phyloP scores from a whole-genome alignment of 306 rosid species.

The Nissolia schottii region DNA sequence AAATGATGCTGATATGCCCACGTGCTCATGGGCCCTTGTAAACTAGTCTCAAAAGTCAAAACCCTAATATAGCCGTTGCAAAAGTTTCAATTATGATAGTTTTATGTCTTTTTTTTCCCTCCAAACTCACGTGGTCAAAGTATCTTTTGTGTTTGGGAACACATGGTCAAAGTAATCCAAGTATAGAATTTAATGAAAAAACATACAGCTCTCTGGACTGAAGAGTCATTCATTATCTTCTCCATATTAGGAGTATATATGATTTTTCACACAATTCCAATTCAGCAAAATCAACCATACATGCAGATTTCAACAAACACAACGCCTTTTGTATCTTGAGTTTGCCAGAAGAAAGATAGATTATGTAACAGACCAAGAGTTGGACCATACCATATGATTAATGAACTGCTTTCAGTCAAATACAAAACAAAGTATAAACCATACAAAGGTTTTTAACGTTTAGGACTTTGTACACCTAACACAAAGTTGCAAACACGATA shows the following conservation, averaged over 20 bases:
- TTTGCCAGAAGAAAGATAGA: no score
- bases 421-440: neutral
- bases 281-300: neutral
- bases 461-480: neutral
- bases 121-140: neutral
- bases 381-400: neutral
- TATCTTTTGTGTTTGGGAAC: neutral
- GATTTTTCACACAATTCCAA: neutral
- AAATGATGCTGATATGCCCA: neutral
- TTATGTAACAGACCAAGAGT: no score
- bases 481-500: neutral
- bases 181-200: no score
- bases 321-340: no score
- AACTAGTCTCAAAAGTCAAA: neutral
- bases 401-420: neutral
- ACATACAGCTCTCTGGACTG: no score
- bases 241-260: neutral
- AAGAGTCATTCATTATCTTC: no score
- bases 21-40: neutral
- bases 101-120: neutral
- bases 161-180: neutral
- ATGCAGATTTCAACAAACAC: neutral
- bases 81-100: neutral
- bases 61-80: conserved; percentile 2
- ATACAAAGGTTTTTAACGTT: neutral